A percentile compares a stretch with the other conserved stretches of the same genome.
phyloP scores from a whole-genome alignment of 1,284 basidiomycete species.

The Phylloporus sp. region DNA sequence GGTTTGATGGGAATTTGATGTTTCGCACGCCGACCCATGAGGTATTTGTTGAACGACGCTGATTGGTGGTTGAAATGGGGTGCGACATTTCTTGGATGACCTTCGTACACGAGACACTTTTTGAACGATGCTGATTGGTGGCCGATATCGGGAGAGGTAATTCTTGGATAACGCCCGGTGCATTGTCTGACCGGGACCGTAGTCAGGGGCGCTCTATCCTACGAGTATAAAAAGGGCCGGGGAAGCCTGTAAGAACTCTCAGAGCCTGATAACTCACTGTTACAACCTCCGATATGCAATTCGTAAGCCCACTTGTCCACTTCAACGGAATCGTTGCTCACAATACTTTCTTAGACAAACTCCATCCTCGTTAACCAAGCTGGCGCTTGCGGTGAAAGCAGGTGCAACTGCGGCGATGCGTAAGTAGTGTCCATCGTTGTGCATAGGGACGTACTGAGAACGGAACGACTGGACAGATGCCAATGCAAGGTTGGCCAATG shows the following conservation, averaged over 20 bases:
- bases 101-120: not conserved
- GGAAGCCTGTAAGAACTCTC: not conserved
- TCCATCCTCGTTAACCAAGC: not conserved
- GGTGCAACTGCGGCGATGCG: constrained; percentile 1
- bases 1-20: no score
- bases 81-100: no score
- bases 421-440: not conserved
- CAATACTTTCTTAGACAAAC: not conserved
- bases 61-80: no score
- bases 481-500: constrained; percentile 17
- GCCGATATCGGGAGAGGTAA: not conserved
- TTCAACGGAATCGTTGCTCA: not conserved
- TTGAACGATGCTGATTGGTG: not conserved
- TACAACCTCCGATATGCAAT: not conserved
- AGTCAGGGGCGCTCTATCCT: not conserved
- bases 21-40: no score
- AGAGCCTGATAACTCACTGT: not conserved
- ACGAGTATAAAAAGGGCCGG: not conserved
- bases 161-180: not conserved
- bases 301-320: not conserved
- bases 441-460: not conserved
- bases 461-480: constrained; percentile 9
- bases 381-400: not conserved
- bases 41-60: no score
- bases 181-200: not conserved